A percentile compares a stretch with the other conserved stretches of the same genome.
These are phyloP conservation scores for Pleurostoma richardsiae DNA, from an alignment of 2,329 filamentous ascomycete genomes.

Conservation along the genomic window DNA sequence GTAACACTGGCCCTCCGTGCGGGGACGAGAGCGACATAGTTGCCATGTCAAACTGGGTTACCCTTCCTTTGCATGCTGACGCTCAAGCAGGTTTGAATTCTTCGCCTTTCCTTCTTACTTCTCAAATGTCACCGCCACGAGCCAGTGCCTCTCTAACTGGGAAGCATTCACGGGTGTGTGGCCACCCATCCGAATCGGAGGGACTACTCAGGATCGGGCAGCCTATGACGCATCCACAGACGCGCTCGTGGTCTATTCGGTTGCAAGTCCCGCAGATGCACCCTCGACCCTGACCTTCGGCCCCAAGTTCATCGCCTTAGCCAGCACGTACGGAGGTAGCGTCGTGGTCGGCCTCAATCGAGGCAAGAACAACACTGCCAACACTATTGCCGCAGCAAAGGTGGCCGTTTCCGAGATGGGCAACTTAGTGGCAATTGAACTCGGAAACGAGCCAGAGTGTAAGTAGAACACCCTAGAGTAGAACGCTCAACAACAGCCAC, in stretches of 20 bases:
- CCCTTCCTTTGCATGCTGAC: not conserved
- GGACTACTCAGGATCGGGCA: slow-evolving; percentile 53
- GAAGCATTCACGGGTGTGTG: slow-evolving; percentile 41
- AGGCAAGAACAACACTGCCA: slow-evolving; percentile 44
- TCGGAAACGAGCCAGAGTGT: slow-evolving; percentile 56
- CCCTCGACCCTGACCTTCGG: slow-evolving; percentile 46
- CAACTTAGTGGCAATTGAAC: slow-evolving; percentile 48
- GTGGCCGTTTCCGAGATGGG: slow-evolving; percentile 34
- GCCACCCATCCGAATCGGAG: slow-evolving; percentile 53
- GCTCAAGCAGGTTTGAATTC: slow-evolving; percentile 43
- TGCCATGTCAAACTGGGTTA: not conserved
- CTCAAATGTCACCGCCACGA: slow-evolving; percentile 42
- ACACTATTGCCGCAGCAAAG: slow-evolving; percentile 47
- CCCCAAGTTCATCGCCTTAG: slow-evolving; percentile 44
- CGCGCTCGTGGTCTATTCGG: slow-evolving; percentile 44
- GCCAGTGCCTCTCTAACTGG: slow-evolving; percentile 46
- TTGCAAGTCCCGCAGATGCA: slow-evolving; percentile 39
- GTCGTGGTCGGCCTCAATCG: slow-evolving; percentile 51
- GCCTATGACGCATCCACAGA: slow-evolving; percentile 39
- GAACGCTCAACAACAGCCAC: not conserved
- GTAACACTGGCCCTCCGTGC: not conserved
- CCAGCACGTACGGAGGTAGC: slow-evolving; percentile 39
- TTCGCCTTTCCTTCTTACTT: slow-evolving; percentile 52
- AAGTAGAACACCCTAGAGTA: slow-evolving; percentile 10
- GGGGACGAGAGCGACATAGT: not conserved